Evolutionary conservation across 495 filamentous ascomycete genomes (phyloP), one percentile per base, ranked within the genome.

Genomic region (Podospora fimiseda): DNA sequence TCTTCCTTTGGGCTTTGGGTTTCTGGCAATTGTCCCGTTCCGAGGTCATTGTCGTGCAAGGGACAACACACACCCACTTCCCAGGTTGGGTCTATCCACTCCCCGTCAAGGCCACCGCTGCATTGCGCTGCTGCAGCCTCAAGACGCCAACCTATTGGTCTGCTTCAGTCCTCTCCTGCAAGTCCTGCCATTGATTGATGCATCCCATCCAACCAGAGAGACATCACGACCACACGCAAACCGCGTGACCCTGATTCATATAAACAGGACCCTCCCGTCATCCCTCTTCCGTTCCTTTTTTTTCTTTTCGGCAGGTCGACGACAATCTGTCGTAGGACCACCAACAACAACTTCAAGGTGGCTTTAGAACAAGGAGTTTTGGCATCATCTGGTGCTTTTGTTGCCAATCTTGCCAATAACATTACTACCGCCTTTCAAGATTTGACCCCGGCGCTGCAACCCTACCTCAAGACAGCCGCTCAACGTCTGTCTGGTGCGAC

Each of bases 351-450:
- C 65, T 66, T 60, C 74, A 81, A 80, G 59, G 75, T 81, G 78
- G 77, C 76, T 80, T 78, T 75, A 63, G 66, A 61, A 63, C 61
- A 68, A 60, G 63, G 57, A 62, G 41, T 63, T 59, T 64, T 69
- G 74, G 75, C 75, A 71, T 74, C 74, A 51, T 68, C 69, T 58
- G 75, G 75, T 77, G 77, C 74, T 68, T 62, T 61, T 43, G 51
- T 71, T 57, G 60, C 72, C 53, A 67, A 64, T 53, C 54, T 74
- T 47, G 59, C 64, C 68, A 69, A 65, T 70, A 67, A 66, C 65
- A 69, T 58, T 47, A 63, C 68, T 37, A 67, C 70, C 18, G 59
- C 68, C 24, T 57, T 73, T 38, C 61, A 74, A 53, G 59, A 60
- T 37, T 48, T 68, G 7, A 71, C 72, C 46, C 65, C 74, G 41